These are phyloP conservation scores for Paramecium caudatum DNA, from an alignment of 73 alveolate genomes.

Conservation along the genomic window DNA sequence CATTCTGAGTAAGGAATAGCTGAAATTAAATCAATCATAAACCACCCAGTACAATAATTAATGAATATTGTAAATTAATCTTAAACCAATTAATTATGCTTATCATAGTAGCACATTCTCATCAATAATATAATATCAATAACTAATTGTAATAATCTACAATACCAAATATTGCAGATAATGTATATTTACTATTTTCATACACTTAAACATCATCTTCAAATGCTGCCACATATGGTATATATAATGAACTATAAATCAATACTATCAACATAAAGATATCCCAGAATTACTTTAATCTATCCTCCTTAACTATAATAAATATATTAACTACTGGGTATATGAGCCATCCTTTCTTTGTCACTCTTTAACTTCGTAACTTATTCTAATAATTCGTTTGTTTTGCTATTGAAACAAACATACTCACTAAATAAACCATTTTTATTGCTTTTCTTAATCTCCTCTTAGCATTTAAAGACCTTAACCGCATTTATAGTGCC, in stretches of 20 bases:
- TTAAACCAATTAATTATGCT: slow-evolving; percentile 16
- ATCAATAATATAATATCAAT: slow-evolving; percentile 4
- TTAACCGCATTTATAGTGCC: background rate
- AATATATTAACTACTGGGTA: slow-evolving; percentile 28
- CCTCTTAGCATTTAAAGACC: background rate
- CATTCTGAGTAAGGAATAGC: background rate
- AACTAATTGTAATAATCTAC: background rate
- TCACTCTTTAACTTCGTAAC: background rate
- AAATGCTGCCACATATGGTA: slow-evolving; percentile 26
- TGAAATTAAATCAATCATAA: background rate
- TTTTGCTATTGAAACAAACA: slow-evolving; percentile 8
- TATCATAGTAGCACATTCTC: slow-evolving; percentile 28
- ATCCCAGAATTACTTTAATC: slow-evolving; percentile 30
- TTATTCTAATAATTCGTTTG: too few relatives aligned
- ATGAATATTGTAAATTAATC: background rate
- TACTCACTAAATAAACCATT: background rate
- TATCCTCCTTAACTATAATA: slow-evolving; percentile 40
- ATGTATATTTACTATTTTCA: background rate
- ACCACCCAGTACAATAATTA: slow-evolving; percentile 23
- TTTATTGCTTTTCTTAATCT: background rate
- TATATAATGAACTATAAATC: background rate
- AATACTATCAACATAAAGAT: slow-evolving; percentile 4
- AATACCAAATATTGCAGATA: slow-evolving; percentile 27
- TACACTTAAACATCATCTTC: background rate
- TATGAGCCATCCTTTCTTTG: background rate